Evolutionary conservation across 148 eudicot genomes (phyloP), one percentile per base, ranked within the genome.

Genomic region (Vaccinium vitisidaea): DNA sequence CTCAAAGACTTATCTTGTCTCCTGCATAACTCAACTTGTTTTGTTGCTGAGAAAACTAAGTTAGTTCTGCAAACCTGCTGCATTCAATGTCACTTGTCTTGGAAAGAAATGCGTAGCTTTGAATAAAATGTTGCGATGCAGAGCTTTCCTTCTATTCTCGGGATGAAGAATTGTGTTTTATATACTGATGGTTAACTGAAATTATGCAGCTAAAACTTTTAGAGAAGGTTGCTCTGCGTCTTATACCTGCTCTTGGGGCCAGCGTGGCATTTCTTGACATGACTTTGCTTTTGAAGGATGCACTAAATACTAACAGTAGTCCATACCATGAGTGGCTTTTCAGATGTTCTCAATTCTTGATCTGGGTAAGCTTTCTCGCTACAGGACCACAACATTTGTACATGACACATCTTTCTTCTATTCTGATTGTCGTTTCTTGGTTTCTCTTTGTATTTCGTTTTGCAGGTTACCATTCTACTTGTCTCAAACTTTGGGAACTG

Each of bases 311-410:
- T 69, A 65, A 79, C 32, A 80, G 80, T 75, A 56, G 84, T 80
- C 12, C 6, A 23, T 89, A 88, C 87, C 89, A 92, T 65, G 92
- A 87, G 61, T 88, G 92, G 91, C 84, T 92, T 75, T 88, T 83
- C 84, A 85, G 88, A 86, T 85, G 87, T 83, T 91, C 96, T 75
- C 91, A 89, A 65, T 83, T 91, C 48, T 84, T 77, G 65, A 88
- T 91, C 21, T 94, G 98, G 95, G 98, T 92, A 88, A 87, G 92
- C 46, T 82, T 63, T 75, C 74, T 23, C 12, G 18, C 80, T 54
- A 23, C 19, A 39, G 25, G 81, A 76, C 27, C 23, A 55, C 27
- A 36, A 19, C 67, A 52, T 13, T 75, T 69, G 25, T 18, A 43
- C 61, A 14, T 23, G 23, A 52, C 15, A 21, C 63, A 55, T 74